Evolutionary conservation across 805 yeast genomes (phyloP).

Genomic region (Ogataea ramenticola): DNA sequence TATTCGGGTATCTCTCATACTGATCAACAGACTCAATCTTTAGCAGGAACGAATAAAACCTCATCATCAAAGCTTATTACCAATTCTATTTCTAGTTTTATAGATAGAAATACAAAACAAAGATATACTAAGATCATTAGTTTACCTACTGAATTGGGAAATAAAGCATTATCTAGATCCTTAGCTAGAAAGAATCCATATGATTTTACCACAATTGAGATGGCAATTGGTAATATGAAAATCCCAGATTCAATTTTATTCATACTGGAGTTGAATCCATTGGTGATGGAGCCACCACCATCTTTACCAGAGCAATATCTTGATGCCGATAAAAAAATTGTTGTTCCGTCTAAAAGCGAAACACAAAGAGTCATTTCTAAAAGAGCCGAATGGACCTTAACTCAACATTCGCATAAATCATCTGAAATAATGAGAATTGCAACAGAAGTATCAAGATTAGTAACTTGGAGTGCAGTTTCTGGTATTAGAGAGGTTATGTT

Average conservation of each 20-base stretch:
- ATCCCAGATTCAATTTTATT: constrained; percentile 27
- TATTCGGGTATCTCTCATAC: no score
- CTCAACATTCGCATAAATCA: constrained; percentile 32
- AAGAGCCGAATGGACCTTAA: constrained; percentile 33
- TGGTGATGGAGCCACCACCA: constrained; percentile 31
- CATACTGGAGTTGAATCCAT: constrained; percentile 24
- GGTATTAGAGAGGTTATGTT: constrained; percentile 18
- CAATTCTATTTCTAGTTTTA: background rate
- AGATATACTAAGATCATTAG: background rate
- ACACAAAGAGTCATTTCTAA: constrained; percentile 22
- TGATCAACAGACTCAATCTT: no score
- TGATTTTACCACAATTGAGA: constrained; percentile 7
- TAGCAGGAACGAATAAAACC: background rate
- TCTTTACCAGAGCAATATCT: constrained; percentile 36
- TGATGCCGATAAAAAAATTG: constrained; percentile 31
- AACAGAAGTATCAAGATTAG: constrained; percentile 28
- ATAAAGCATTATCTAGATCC: constrained; percentile 11
- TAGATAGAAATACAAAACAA: background rate
- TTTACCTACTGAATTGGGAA: constrained; percentile 12
- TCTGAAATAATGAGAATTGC: constrained; percentile 33
- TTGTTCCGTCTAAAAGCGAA: constrained; percentile 31
- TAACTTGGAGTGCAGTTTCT: constrained; percentile 21
- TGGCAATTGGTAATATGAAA: constrained; percentile 8
- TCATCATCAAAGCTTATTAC: background rate
- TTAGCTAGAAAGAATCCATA: constrained; percentile 17